These are phyloP conservation scores for Nectriaceae sp. DNA, from an alignment of 2,329 filamentous ascomycete species.

Conservation along the genomic window DNA sequence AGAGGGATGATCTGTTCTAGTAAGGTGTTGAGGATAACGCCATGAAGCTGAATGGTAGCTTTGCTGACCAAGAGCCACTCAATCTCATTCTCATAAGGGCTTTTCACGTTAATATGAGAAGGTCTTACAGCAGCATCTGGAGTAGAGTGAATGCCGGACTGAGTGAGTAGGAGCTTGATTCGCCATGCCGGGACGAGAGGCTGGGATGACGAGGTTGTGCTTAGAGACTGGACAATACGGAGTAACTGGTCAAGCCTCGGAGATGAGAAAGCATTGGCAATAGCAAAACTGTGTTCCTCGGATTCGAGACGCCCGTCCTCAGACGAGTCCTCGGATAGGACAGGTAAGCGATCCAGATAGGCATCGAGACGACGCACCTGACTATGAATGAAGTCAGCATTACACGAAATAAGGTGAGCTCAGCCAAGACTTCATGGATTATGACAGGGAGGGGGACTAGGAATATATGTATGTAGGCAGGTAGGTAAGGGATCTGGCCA, in stretches of 20 bases:
- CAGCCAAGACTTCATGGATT: slow-evolving; percentile 2
- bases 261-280: slow-evolving; percentile 48
- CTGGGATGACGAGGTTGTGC: slow-evolving; percentile 65
- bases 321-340: slow-evolving; percentile 41
- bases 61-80: slow-evolving; percentile 93
- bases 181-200: slow-evolving; percentile 60
- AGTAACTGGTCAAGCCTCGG: slow-evolving; percentile 64
- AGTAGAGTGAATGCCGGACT: slow-evolving; percentile 57
- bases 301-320: slow-evolving; percentile 42
- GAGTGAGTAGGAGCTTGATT: slow-evolving; percentile 63
- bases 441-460: slow-evolving; percentile 3
- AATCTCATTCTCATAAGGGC: slow-evolving; percentile 71
- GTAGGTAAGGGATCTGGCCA: slow-evolving; percentile 1
- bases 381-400: slow-evolving; percentile 37
- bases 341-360: slow-evolving; percentile 63
- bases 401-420: slow-evolving; percentile 3
- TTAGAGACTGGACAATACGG: slow-evolving; percentile 69
- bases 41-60: slow-evolving; percentile 88
- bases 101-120: slow-evolving; percentile 35
- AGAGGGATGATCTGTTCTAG: slow-evolving; percentile 82
- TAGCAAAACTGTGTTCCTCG: slow-evolving; percentile 37
- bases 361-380: slow-evolving; percentile 65
- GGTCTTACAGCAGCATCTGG: slow-evolving; percentile 34
- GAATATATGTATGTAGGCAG: neutral
- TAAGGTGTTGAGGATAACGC: slow-evolving; percentile 73